Conservation (phyloP, 257 asterid species). For the Verbena officinalis region DNA sequence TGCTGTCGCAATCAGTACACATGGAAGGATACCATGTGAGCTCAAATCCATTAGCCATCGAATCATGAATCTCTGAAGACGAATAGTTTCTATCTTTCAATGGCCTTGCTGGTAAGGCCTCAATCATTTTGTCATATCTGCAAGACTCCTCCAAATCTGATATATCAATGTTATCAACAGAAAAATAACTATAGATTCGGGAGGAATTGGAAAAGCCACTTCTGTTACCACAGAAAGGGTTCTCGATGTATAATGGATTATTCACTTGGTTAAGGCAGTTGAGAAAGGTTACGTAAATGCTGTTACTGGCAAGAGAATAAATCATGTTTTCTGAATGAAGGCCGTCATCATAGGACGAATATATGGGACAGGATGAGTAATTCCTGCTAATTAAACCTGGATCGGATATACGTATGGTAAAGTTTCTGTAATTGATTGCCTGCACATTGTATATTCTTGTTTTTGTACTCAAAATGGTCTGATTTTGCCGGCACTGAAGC, state of each 20-base stretch:
- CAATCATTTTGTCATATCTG: slow-evolving; percentile 35
- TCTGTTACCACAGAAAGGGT: slow-evolving; percentile 45
- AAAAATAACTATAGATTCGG: slow-evolving; percentile 38
- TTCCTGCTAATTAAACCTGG: slow-evolving; percentile 42
- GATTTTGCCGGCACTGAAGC: slow-evolving; percentile 56
- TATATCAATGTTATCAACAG: slow-evolving; percentile 15
- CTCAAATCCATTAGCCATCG: slow-evolving; percentile 39
- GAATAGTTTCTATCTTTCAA: slow-evolving; percentile 18
- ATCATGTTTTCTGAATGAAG: slow-evolving; percentile 25
- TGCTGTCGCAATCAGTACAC: slow-evolving; percentile 31
- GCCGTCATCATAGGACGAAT: slow-evolving; percentile 18
- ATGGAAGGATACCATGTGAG: slow-evolving; percentile 28
- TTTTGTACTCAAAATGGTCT: slow-evolving; percentile 24
- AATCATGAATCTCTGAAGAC: slow-evolving; percentile 32
- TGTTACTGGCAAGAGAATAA: neutral
- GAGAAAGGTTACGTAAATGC: slow-evolving; percentile 27
- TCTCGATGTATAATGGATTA: slow-evolving; percentile 39
- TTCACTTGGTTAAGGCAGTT: slow-evolving; percentile 39
- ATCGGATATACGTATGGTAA: slow-evolving; percentile 51
- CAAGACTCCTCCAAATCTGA: slow-evolving; percentile 52
- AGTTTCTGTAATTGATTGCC: slow-evolving; percentile 47
- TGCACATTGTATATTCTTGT: slow-evolving; percentile 43
- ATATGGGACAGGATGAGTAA: slow-evolving; percentile 36
- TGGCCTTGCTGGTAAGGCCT: slow-evolving; percentile 21
- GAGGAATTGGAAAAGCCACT: slow-evolving; percentile 31